phyloP scores from a whole-genome alignment of 352 stramenopile genomes.

The Peronospora belbahrii region DNA sequence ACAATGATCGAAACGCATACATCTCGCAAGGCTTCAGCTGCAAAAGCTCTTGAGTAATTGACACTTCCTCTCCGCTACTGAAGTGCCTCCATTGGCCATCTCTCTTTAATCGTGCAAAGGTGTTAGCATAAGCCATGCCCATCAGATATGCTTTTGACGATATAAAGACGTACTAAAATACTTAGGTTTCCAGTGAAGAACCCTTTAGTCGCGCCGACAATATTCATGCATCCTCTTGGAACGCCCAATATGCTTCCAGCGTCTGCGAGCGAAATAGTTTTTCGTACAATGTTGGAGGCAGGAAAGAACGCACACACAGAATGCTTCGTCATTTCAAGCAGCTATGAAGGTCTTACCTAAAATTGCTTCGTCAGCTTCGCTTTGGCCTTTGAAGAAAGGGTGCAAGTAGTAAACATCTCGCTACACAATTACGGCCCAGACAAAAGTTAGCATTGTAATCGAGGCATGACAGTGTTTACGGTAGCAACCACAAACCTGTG shows the following conservation, averaged over 20 bases:
- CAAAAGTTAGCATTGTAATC: background rate
- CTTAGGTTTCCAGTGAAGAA: constrained; percentile 55
- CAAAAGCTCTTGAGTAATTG: constrained; percentile 75
- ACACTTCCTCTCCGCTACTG: constrained; percentile 47
- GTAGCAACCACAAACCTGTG: constrained; percentile 38
- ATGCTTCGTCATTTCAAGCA: background rate
- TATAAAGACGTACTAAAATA: constrained; percentile 29
- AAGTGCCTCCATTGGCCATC: constrained; percentile 50
- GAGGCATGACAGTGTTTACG: background rate
- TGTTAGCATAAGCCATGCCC: background rate
- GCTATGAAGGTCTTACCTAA: constrained; percentile 31
- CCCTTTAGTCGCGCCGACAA: constrained; percentile 77
- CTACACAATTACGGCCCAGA: constrained; percentile 16
- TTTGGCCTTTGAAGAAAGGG: constrained; percentile 73
- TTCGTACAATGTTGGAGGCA: background rate
- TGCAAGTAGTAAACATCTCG: constrained; percentile 83
- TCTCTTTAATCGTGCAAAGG: constrained; percentile 25
- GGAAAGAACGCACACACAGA: background rate
- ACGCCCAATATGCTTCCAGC: constrained; percentile 61
- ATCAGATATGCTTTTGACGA: background rate
- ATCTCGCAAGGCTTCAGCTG: constrained; percentile 40
- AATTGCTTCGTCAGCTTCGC: constrained; percentile 78
- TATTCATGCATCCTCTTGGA: constrained; percentile 65
- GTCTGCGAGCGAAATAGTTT: constrained; percentile 27
- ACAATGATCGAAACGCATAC: constrained; percentile 19